Evolutionary conservation across 805 yeast genomes (phyloP).

Genomic region (Saccharomycopsis fibuligera): DNA sequence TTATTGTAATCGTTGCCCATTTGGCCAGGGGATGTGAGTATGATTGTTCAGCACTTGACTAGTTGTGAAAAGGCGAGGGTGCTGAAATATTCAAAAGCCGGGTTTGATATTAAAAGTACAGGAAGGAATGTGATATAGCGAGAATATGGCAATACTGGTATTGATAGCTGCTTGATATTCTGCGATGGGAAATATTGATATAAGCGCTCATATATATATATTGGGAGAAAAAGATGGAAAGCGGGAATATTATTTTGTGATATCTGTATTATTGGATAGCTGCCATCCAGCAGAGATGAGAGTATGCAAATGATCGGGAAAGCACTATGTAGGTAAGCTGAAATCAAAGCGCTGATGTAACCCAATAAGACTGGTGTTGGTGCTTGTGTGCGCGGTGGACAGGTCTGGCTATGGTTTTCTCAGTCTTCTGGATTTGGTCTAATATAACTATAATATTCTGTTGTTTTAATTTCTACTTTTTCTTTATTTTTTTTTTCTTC

Average conservation of each 20-base stretch:
- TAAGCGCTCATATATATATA: neutral
- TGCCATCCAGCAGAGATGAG: too few species aligned
- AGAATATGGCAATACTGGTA: neutral
- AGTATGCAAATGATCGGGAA: too few species aligned
- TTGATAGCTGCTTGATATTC: neutral
- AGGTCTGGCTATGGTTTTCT: neutral
- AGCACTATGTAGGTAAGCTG: neutral
- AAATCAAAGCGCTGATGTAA: neutral
- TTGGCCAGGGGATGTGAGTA: too few species aligned
- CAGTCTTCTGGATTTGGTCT: neutral
- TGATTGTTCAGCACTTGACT: neutral
- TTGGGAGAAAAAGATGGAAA: too few species aligned
- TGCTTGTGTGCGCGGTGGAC: neutral
- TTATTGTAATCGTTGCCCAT: conserved; percentile 12
- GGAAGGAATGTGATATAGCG: neutral
- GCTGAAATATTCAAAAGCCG: neutral
- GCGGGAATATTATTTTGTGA: too few species aligned
- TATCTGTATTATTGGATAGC: too few species aligned
- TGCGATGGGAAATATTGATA: neutral
- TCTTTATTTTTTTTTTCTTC: neutral
- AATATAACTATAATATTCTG: too few species aligned
- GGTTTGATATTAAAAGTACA: neutral
- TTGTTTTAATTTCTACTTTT: neutral
- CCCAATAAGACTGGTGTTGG: neutral
- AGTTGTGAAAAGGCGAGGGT: too few species aligned